Conservation (phyloP, 2,329 filamentous ascomycete genomes). For the Ambrosiella cleistominuta region DNA sequence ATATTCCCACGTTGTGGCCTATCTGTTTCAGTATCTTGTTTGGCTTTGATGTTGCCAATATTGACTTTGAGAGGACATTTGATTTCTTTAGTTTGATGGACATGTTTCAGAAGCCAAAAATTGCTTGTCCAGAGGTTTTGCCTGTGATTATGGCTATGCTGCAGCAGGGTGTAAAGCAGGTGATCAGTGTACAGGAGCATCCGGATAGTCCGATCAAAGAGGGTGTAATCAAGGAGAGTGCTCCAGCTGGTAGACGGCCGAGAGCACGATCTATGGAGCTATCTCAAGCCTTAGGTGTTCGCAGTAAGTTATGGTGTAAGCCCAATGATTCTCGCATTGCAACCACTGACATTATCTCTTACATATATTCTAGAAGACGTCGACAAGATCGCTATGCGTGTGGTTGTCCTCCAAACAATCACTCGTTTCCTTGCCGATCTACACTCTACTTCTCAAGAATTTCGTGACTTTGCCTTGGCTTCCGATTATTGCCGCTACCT, state of each 20-base stretch:
- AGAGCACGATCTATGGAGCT: slow-evolving; percentile 50
- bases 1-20: slow-evolving; percentile 66
- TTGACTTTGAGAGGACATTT: slow-evolving; percentile 57
- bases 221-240: neutral
- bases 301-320: slow-evolving; percentile 26
- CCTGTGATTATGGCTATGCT: slow-evolving; percentile 74
- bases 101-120: slow-evolving; percentile 49
- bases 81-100: slow-evolving; percentile 58
- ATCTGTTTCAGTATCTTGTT: slow-evolving; percentile 82
- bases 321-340: neutral
- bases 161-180: slow-evolving; percentile 60
- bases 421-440: slow-evolving; percentile 65
- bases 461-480: slow-evolving; percentile 63
- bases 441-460: slow-evolving; percentile 56
- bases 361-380: slow-evolving; percentile 3
- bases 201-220: slow-evolving; percentile 32
- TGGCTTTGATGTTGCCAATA: slow-evolving; percentile 57
- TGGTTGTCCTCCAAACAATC: slow-evolving; percentile 53
- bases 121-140: slow-evolving; percentile 62
- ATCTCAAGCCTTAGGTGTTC: slow-evolving; percentile 37
- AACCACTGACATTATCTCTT: neutral
- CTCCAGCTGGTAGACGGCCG: slow-evolving; percentile 19
- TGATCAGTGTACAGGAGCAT: slow-evolving; percentile 44
- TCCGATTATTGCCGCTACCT: slow-evolving; percentile 72
- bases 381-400: slow-evolving; percentile 24